A percentile compares a stretch with the other conserved stretches of the same genome.
These are phyloP conservation scores for Climacium dendroides DNA, from an alignment of 225 moss, liverwort and hornwort genomes.

Conservation along the genomic window DNA sequence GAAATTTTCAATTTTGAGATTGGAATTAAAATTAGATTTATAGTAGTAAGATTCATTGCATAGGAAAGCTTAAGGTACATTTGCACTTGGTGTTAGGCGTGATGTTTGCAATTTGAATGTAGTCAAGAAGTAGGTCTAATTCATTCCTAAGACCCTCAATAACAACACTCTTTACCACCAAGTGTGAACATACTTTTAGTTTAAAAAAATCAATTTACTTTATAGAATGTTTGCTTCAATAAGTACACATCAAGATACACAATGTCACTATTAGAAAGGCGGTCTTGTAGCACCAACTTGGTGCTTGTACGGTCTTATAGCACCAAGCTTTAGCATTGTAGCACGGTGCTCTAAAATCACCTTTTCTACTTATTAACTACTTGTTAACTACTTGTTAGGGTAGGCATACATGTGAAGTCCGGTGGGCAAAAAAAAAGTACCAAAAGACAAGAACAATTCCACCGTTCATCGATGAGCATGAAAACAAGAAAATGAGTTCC, in stretches of 20 bases:
- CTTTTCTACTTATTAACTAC: background rate
- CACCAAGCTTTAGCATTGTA: background rate
- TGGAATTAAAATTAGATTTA: background rate
- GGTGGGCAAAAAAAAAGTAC: background rate
- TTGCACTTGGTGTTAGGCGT: no score
- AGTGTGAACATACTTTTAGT: no score
- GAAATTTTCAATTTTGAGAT: background rate
- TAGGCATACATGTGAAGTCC: background rate
- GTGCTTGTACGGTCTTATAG: background rate
- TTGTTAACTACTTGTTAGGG: no score
- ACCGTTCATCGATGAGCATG: no score
- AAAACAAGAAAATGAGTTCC: background rate
- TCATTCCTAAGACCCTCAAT: no score
- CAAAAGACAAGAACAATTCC: background rate
- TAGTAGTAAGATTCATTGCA: background rate
- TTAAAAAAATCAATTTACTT: background rate
- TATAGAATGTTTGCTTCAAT: background rate
- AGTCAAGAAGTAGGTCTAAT: no score
- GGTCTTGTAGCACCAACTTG: background rate
- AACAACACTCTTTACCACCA: no score
- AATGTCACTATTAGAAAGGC: background rate
- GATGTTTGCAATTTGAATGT: no score
- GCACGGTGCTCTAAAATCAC: background rate
- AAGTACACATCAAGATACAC: accelerated
- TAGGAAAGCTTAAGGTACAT: accelerated